Evolutionary conservation across 2,329 filamentous ascomycete genomes (phyloP).

Genomic region (Byssochlamys sp.): DNA sequence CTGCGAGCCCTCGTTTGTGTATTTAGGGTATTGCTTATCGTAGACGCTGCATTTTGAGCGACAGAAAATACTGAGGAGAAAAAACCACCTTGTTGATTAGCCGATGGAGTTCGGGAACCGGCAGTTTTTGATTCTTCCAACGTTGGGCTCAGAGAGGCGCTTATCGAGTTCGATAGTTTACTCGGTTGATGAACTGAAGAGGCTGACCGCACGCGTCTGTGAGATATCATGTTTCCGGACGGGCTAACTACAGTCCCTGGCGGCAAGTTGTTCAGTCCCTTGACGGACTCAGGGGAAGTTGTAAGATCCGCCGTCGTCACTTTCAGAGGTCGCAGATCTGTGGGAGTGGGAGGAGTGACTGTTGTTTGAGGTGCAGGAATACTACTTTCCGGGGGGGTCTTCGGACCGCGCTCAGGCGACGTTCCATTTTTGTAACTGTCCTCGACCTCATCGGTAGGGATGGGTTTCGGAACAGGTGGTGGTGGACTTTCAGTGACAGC

Average conservation of each 20-base stretch:
- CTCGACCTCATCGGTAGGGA: slow-evolving; percentile 14
- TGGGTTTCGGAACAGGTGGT: slow-evolving; percentile 25
- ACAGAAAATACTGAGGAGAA: slow-evolving; percentile 89
- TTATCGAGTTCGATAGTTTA: slow-evolving; percentile 71
- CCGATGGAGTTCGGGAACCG: slow-evolving; percentile 46
- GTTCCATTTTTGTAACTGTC: not conserved
- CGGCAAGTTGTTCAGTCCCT: slow-evolving; percentile 18
- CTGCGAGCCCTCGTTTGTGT: slow-evolving; percentile 40
- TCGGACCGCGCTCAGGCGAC: slow-evolving; percentile 8
- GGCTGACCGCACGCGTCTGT: slow-evolving; percentile 54
- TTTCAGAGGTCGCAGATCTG: slow-evolving; percentile 33
- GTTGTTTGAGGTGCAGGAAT: slow-evolving; percentile 44
- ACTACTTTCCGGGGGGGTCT: slow-evolving; percentile 23
- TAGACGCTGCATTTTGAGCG: slow-evolving; percentile 82
- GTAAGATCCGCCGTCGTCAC: slow-evolving; percentile 21
- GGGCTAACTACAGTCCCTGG: slow-evolving; percentile 50
- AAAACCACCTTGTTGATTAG: slow-evolving; percentile 56
- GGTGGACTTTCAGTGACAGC: slow-evolving; percentile 13
- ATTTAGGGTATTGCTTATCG: slow-evolving; percentile 56
- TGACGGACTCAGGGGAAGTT: slow-evolving; percentile 31
- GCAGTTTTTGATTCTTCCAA: slow-evolving; percentile 51
- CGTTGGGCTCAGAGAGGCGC: slow-evolving; percentile 65
- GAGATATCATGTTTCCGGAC: slow-evolving; percentile 63
- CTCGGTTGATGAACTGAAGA: slow-evolving; percentile 57
- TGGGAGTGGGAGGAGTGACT: slow-evolving; percentile 56